Conservation (phyloP, 768 basidiomycete genomes). For the Lyophyllum semitale region DNA sequence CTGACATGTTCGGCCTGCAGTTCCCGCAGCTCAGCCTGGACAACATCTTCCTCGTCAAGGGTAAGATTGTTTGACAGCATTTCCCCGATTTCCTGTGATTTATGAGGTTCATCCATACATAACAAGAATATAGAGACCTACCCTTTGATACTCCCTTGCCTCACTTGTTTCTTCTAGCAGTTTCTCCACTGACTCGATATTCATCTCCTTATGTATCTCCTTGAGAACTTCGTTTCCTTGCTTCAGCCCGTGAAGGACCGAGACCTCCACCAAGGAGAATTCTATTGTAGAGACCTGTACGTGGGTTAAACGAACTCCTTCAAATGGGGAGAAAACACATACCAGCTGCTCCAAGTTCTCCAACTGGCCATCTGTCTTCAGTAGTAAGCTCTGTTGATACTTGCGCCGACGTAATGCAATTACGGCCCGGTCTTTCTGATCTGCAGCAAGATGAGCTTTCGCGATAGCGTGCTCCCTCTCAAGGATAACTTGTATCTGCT, state of each 20-base stretch:
- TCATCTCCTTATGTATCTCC: constrained; percentile 94
- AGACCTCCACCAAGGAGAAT: constrained; percentile 91
- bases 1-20: constrained; percentile 68
- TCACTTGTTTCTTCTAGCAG: constrained; percentile 92
- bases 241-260: constrained; percentile 88
- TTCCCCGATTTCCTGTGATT: constrained; percentile 82
- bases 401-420: constrained; percentile 88
- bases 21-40: constrained; percentile 77
- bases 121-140: constrained; percentile 28
- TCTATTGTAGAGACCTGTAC: constrained; percentile 92
- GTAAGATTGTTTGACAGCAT: constrained; percentile 82
- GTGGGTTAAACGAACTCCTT: neutral
- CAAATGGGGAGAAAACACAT: constrained; percentile 23
- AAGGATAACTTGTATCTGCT: constrained; percentile 84
- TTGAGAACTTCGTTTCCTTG: constrained; percentile 93
- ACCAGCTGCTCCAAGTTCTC: constrained; percentile 90
- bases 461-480: constrained; percentile 91
- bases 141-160: constrained; percentile 89
- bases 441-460: constrained; percentile 73
- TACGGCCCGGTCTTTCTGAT: constrained; percentile 85
- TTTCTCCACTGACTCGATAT: constrained; percentile 89
- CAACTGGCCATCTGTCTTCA: constrained; percentile 88
- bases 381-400: constrained; percentile 87
- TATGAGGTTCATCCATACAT: neutral
- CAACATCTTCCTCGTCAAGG: constrained; percentile 90